These are phyloP conservation scores for Fusarium liriodendri DNA, from an alignment of 2,329 filamentous ascomycete species.

Conservation along the genomic window DNA sequence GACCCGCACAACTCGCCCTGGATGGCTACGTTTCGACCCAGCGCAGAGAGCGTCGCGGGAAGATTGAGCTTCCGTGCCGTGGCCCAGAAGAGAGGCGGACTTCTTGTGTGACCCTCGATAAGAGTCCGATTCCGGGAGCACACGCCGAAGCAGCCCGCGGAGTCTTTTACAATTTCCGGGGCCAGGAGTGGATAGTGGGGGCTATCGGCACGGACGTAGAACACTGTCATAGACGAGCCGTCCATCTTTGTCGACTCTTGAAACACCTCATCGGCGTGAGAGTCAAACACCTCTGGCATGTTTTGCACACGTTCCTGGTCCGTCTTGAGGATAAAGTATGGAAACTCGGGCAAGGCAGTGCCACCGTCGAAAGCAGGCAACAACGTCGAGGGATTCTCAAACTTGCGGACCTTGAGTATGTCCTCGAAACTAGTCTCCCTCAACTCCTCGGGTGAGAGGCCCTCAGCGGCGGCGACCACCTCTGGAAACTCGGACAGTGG, in stretches of 20 bases:
- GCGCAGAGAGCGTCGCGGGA: conserved; percentile 11
- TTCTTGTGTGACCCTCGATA: conserved; percentile 18
- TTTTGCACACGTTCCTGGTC: conserved; percentile 43
- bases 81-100: conserved; percentile 30
- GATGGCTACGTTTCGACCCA: conserved; percentile 34
- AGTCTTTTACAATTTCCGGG: background rate
- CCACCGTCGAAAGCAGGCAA: background rate
- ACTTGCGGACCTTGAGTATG: conserved; percentile 34
- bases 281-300: conserved; percentile 26
- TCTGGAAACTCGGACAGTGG: conserved; percentile 35
- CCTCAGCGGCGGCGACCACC: background rate
- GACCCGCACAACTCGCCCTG: conserved; percentile 43
- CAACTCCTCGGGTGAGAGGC: background rate
- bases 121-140: conserved; percentile 40
- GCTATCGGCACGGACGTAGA: conserved; percentile 46
- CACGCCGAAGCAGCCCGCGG: conserved; percentile 27
- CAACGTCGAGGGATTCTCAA: conserved; percentile 10
- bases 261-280: conserved; percentile 40
- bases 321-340: conserved; percentile 34
- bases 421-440: conserved; percentile 34
- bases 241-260: conserved; percentile 55
- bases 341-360: conserved; percentile 27
- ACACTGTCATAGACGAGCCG: conserved; percentile 52
- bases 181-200: conserved; percentile 32
- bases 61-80: conserved; percentile 19